These are phyloP conservation scores for Ceratobasidium sp. DNA, from an alignment of 1,284 basidiomycete genomes.

Conservation along the genomic window DNA sequence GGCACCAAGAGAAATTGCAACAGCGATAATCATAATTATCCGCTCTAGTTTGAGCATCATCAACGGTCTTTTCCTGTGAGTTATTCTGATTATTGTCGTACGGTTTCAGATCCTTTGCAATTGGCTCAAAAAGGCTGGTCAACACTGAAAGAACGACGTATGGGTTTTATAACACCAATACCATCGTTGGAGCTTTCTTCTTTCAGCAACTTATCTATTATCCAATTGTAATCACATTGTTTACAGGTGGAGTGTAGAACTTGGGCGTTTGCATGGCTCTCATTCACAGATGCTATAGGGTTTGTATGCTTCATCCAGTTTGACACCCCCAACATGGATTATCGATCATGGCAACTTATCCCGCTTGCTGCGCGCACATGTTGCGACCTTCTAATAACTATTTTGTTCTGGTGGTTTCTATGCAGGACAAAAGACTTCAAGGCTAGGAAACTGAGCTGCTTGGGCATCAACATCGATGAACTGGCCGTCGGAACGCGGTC, in stretches of 20 bases:
- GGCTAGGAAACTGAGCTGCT: neutral
- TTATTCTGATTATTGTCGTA: no score
- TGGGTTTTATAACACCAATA: neutral
- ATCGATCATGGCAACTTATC: no score
- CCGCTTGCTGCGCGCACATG: no score
- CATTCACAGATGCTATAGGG: neutral
- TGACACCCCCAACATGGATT: no score
- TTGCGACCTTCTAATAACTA: neutral
- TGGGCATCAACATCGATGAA: neutral
- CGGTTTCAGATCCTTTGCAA: no score
- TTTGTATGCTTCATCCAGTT: no score
- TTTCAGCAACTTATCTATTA: conserved; percentile 11
- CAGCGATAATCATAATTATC: no score
- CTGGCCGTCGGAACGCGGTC: neutral
- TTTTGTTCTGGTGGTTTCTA: neutral
- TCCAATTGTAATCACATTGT: neutral
- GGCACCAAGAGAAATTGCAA: no score
- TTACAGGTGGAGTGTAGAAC: neutral
- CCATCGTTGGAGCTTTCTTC: conserved; percentile 14
- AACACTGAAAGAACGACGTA: conserved; percentile 5
- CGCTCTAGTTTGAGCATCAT: no score
- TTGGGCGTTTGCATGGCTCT: neutral
- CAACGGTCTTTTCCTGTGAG: no score
- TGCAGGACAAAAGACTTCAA: neutral
- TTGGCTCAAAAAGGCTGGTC: no score